Evolutionary conservation across 2,329 filamentous ascomycete genomes (phyloP).

Genomic region (Phialocephala subalpina): DNA sequence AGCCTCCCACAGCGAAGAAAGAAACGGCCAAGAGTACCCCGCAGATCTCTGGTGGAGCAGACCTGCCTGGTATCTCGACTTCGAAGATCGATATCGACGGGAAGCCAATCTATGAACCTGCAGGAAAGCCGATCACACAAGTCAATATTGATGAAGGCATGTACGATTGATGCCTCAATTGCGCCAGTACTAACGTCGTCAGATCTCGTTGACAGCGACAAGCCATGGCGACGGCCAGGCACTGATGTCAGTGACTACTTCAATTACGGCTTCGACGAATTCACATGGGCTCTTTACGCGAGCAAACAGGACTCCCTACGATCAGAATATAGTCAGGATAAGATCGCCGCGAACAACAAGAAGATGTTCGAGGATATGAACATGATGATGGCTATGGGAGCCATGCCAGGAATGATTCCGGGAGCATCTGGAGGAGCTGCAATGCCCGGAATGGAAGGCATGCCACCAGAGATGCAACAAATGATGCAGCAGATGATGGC

Average conservation of each 20-base stretch:
- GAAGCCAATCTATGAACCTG: conserved; percentile 79
- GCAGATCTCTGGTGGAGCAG: conserved; percentile 52
- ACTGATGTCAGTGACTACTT: conserved; percentile 97
- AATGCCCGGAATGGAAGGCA: conserved; percentile 68
- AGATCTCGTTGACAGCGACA: conserved; percentile 81
- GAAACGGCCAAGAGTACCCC: conserved; percentile 51
- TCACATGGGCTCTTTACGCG: conserved; percentile 95
- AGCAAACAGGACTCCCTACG: conserved; percentile 84
- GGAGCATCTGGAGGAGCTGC: conserved; percentile 45
- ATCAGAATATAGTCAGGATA: conserved; percentile 75
- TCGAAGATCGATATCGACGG: conserved; percentile 87
- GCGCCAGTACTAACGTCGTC: conserved; percentile 16
- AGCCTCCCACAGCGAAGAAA: conserved; percentile 58
- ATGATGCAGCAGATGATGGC: conserved; percentile 78
- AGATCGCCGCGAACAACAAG: conserved; percentile 71
- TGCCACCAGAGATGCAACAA: conserved; percentile 70
- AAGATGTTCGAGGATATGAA: conserved; percentile 80
- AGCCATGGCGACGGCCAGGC: conserved; percentile 94
- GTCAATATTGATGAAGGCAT: conserved; percentile 75
- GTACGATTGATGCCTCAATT: background rate
- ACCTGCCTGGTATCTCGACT: conserved; percentile 71
- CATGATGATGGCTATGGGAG: conserved; percentile 70
- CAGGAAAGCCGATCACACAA: conserved; percentile 82
- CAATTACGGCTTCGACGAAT: conserved; percentile 99
- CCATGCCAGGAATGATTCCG: conserved; percentile 55